Conservation (phyloP, 2,329 filamentous ascomycete species). For the Cercospora sp. region DNA sequence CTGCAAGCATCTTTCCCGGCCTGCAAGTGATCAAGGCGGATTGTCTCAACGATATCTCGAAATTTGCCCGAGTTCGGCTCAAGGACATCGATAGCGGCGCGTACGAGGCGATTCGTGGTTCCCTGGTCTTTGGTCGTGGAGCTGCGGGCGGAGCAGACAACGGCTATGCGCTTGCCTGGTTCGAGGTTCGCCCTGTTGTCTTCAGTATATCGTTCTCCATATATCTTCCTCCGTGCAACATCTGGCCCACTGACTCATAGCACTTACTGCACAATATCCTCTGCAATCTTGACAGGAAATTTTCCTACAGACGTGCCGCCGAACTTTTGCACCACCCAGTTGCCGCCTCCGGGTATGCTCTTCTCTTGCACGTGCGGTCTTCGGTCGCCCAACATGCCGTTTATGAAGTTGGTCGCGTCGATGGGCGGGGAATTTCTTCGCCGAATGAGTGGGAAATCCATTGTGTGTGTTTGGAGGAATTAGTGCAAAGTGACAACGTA, state of each 20-base stretch:
- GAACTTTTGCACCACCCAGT: slow-evolving; percentile 92
- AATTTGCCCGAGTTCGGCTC: slow-evolving; percentile 56
- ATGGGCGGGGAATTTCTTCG: slow-evolving; percentile 22
- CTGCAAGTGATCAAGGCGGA: slow-evolving; percentile 76
- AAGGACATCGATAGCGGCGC: slow-evolving; percentile 48
- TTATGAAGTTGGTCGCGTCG: slow-evolving; percentile 31
- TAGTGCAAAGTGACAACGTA: neutral
- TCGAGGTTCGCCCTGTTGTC: slow-evolving; percentile 50
- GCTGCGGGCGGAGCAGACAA: slow-evolving; percentile 94
- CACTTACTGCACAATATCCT: slow-evolving; percentile 62
- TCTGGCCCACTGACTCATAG: neutral
- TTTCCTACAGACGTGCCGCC: slow-evolving; percentile 95
- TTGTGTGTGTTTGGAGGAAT: slow-evolving; percentile 8
- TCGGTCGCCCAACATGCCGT: slow-evolving; percentile 30
- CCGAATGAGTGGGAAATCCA: slow-evolving; percentile 31
- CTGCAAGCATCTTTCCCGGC: slow-evolving; percentile 59
- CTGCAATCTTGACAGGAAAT: slow-evolving; percentile 65
- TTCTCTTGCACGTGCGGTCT: slow-evolving; percentile 48
- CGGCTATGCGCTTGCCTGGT: slow-evolving; percentile 70
- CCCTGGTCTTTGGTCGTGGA: slow-evolving; percentile 92
- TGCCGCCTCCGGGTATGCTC: slow-evolving; percentile 50
- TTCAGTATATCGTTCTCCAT: slow-evolving; percentile 22
- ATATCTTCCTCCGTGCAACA: neutral
- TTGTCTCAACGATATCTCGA: slow-evolving; percentile 72
- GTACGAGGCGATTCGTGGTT: slow-evolving; percentile 76